A percentile compares a stretch with the other conserved stretches of the same genome.
Conservation (phyloP, 202 grass and related monocot species). For the Brachypodium distachyon region DNA sequence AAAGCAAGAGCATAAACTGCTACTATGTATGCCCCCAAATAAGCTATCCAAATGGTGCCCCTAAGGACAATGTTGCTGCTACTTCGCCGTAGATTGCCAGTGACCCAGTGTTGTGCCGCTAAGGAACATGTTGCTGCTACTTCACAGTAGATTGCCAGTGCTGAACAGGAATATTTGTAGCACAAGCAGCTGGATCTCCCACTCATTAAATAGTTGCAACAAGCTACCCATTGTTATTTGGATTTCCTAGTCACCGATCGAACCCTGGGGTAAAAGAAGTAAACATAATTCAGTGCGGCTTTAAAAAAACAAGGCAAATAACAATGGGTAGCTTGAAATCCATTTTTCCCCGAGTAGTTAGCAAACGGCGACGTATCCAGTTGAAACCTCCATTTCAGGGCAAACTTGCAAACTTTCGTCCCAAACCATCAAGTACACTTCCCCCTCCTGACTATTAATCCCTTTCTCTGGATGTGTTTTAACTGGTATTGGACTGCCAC, state of each 20-base stretch:
- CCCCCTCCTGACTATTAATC: too few species aligned
- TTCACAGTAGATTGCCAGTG: not conserved
- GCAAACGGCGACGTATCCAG: too few species aligned
- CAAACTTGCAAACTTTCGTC: too few species aligned
- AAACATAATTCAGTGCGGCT: not conserved
- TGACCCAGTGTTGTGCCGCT: too few species aligned
- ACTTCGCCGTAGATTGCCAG: not conserved
- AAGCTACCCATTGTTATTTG: not conserved
- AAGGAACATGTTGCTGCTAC: not conserved
- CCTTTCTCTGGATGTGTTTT: too few species aligned
- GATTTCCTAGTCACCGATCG: not conserved
- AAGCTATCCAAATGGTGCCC: not conserved
- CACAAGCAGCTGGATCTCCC: not conserved
- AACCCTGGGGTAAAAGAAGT: not conserved
- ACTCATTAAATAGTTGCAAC: not conserved
- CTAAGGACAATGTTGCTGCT: not conserved
- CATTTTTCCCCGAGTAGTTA: too few species aligned
- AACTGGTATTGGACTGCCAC: too few species aligned
- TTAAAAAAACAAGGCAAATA: not conserved
- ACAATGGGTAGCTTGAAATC: too few species aligned
- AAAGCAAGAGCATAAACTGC: too few species aligned
- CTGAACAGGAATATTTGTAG: not conserved
- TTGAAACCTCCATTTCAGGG: too few species aligned
- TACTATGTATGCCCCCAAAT: too few species aligned
- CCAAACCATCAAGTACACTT: too few species aligned